Percentiles rank a stretch among this genome's conserved stretches.
phyloP scores from a whole-genome alignment of 345 rosid species.

The Ricinus communis region DNA sequence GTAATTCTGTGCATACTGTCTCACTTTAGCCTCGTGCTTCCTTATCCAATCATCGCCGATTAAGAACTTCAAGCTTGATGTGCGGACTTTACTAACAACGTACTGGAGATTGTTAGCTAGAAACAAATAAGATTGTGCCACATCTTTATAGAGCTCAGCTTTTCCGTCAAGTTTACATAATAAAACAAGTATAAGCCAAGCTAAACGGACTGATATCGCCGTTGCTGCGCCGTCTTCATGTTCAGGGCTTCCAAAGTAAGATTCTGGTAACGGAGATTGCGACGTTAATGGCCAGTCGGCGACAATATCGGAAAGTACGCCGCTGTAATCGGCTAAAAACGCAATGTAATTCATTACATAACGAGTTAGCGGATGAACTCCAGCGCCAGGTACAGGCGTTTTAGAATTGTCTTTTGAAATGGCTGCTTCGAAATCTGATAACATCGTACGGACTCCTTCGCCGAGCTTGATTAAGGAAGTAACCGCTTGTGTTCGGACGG shows the following conservation, averaged over 20 bases:
- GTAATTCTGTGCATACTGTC: constrained; percentile 57
- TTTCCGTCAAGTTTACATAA: constrained; percentile 78
- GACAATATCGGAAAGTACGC: constrained; percentile 46
- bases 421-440: constrained; percentile 58
- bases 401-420: constrained; percentile 59
- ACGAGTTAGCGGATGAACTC: constrained; percentile 74
- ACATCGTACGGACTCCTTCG: constrained; percentile 44
- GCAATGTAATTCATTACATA: constrained; percentile 78
- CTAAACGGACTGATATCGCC: constrained; percentile 43
- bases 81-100: constrained; percentile 59
- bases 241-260: constrained; percentile 36
- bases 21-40: constrained; percentile 53
- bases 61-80: constrained; percentile 45
- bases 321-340: constrained; percentile 64
- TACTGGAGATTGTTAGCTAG: constrained; percentile 78
- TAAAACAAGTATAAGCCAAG: constrained; percentile 66
- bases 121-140: constrained; percentile 64
- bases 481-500: constrained; percentile 41
- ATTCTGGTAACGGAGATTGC: constrained; percentile 48
- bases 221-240: constrained; percentile 36
- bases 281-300: constrained; percentile 52
- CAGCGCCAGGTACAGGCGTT: constrained; percentile 55
- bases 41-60: constrained; percentile 66
- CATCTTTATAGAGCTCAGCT: constrained; percentile 57
- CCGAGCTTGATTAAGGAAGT: constrained; percentile 48